Evolutionary conservation across 805 yeast genomes (phyloP), one percentile per base, ranked within the genome.

Genomic region (Wickerhamiella domercqiae): DNA sequence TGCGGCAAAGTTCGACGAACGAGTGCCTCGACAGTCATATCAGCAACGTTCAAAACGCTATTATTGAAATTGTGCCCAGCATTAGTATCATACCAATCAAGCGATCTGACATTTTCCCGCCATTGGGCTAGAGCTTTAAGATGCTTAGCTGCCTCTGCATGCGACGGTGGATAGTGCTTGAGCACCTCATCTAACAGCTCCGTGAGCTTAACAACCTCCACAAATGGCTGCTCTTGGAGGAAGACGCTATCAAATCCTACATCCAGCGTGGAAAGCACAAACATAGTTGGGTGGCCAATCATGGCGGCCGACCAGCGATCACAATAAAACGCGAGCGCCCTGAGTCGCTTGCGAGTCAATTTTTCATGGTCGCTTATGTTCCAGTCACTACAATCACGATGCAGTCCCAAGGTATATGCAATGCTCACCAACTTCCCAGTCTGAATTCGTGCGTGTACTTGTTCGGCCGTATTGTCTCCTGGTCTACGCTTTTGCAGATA

Each of bases 251-350:
- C 29, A 34, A 39, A 44, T 5, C 17, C 20, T 28, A 9, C 22
- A 34, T 21, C 20, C 21, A 13, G 32, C 28, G n/a, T 26, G 28
- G 20, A 29, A 22, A 5, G 18, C 6, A 35, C 19, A n/a, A 37
- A 17, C 15, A 22, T 30, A 20, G 29, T 11, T 4, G 44, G 40
- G 18, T 59, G 47, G 9, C 63, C 61, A 3, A 53, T 37, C 21
- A 47, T 47, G 3, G 52, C 50, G 1, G 61, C 47, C 3, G 48
- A 41, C 64, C 64, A 60, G 38, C 56, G 56, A 38, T 60, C 65
- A 33, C 50, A 49, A 13, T 51, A 51, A 32, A 45, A 59, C n/a
- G 52, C 48, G 0, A 53, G 48, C 29, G 60, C 55, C 60, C 62
- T 56, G 14, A 59, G 43, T 14, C 59, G 40, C 5, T 46, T 42